Evolutionary conservation across 2,329 filamentous ascomycete genomes (phyloP).

Genomic region (Fusarium clavum): DNA sequence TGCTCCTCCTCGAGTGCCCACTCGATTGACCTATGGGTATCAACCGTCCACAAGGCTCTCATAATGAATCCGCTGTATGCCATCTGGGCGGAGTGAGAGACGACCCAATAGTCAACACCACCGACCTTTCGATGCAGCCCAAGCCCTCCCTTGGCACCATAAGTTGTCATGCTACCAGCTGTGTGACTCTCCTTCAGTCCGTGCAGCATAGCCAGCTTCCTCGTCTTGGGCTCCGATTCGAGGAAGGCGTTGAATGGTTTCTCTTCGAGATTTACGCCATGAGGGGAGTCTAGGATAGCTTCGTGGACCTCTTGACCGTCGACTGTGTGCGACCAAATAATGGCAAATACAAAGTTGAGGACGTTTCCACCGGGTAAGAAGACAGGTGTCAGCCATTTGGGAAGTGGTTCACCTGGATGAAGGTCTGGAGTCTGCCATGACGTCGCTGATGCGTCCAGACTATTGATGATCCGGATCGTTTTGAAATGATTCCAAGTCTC

Average conservation of each 20-base stretch:
- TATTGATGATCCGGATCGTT: slow-evolving; percentile 28
- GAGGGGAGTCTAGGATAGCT: slow-evolving; percentile 37
- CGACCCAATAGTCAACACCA: slow-evolving; percentile 40
- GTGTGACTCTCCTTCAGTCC: slow-evolving; percentile 40
- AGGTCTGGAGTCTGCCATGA: slow-evolving; percentile 32
- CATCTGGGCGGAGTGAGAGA: slow-evolving; percentile 27
- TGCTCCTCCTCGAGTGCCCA: slow-evolving; percentile 40
- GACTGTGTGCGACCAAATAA: slow-evolving; percentile 38
- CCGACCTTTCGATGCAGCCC: slow-evolving; percentile 37
- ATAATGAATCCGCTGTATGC: slow-evolving; percentile 32
- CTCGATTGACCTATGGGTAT: slow-evolving; percentile 31
- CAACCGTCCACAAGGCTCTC: slow-evolving; percentile 21
- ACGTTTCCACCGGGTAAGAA: slow-evolving; percentile 24
- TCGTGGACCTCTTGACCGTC: slow-evolving; percentile 33
- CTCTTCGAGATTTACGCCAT: slow-evolving; percentile 35
- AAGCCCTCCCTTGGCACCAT: slow-evolving; percentile 34
- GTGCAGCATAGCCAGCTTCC: slow-evolving; percentile 43
- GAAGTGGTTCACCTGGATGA: slow-evolving; percentile 39
- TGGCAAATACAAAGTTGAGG: slow-evolving; percentile 39
- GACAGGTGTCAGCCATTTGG: slow-evolving; percentile 38
- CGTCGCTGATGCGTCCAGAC: slow-evolving; percentile 1
- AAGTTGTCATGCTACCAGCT: slow-evolving; percentile 6
- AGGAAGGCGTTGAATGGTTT: slow-evolving; percentile 37
- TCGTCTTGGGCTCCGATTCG: slow-evolving; percentile 30
- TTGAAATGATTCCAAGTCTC: slow-evolving; percentile 39